Evolutionary conservation across 176 grass and related monocot genomes (phyloP), one percentile per base, ranked within the genome.

Genomic region (Melocanna baccifera): DNA sequence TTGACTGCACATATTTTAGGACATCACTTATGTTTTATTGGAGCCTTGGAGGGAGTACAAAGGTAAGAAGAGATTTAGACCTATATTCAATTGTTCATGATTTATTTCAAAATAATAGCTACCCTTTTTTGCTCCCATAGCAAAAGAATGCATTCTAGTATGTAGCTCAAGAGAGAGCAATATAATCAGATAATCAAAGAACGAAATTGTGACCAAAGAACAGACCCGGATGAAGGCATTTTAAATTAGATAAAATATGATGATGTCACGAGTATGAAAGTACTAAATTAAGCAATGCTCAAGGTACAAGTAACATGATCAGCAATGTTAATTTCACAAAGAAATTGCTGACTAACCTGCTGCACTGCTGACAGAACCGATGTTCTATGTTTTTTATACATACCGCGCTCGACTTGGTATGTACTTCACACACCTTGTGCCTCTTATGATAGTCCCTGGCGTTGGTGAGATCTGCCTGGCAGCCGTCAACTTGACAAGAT

Each of bases 331-430:
- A 84, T 34, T 32, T 78, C 62, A 73, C 61, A 67, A 80, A 69
- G 37, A 87, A 87, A 80, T 81, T 61, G 62, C 58, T 40, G 71
- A 73, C 85, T 67, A 75, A 96, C 93, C 91, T 97, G 87, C 95
- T 97, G 75, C 95, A 94, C 69, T 97, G 92, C 86, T 97, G 95
- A 67, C 92, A 97, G 84, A 97, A 97, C 9, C 95, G 92, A 57
- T 91, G 78, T 70, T 91, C 87, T 20, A 62, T 30, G n/a, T 80
- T 77, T 73, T 75, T 73, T 3, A 97, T 84, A 45, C 37, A 12
- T 32, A 87, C 92, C 47, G 86, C 36, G 4, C n/a, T 64, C 1
- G 90, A 90, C 82, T 73, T 94, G 69, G 92, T 87, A 84, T 97
- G 95, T 3, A n/a, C 9, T 18, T 92, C 90, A 62, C 95, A 97